phyloP scores from a whole-genome alignment of 441 rosid genomes.

The Gossypium davidsonii region DNA sequence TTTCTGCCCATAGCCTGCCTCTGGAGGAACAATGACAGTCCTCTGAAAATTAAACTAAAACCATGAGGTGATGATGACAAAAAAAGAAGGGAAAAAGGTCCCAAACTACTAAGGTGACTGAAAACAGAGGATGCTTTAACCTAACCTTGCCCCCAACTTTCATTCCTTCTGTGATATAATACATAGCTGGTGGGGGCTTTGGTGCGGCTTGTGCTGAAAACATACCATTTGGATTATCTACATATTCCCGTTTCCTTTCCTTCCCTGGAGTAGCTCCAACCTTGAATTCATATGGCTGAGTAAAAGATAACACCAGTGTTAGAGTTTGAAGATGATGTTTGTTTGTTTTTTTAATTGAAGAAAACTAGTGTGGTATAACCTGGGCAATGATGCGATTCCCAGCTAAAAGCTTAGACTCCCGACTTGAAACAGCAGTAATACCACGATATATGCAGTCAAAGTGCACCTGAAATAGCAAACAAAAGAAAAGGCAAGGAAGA shows the following conservation, averaged over 20 bases:
- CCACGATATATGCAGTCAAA: constrained; percentile 78
- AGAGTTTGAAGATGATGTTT: not conserved
- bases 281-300: constrained; percentile 76
- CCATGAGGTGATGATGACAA: not conserved
- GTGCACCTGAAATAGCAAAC: constrained; percentile 54
- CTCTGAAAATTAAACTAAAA: constrained; percentile 40
- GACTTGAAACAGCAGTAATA: constrained; percentile 74
- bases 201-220: constrained; percentile 85
- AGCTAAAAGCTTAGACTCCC: constrained; percentile 88
- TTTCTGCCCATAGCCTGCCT: constrained; percentile 69
- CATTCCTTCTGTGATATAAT: constrained; percentile 74
- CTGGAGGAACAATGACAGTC: constrained; percentile 81
- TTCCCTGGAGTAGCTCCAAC: constrained; percentile 82
- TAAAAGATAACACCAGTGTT: constrained; percentile 4
- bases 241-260: constrained; percentile 74
- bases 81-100: not conserved
- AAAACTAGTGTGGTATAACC: constrained; percentile 27
- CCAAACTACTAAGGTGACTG: not conserved
- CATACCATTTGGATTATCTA: constrained; percentile 84
- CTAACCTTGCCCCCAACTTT: constrained; percentile 92
- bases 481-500: not conserved
- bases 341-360: not conserved
- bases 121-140: constrained; percentile 26
- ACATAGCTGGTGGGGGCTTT: constrained; percentile 72
- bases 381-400: constrained; percentile 84